A percentile compares a stretch with the other conserved stretches of the same genome.
Conservation (phyloP, 345 rosid species). For the Corchorus olitorius region DNA sequence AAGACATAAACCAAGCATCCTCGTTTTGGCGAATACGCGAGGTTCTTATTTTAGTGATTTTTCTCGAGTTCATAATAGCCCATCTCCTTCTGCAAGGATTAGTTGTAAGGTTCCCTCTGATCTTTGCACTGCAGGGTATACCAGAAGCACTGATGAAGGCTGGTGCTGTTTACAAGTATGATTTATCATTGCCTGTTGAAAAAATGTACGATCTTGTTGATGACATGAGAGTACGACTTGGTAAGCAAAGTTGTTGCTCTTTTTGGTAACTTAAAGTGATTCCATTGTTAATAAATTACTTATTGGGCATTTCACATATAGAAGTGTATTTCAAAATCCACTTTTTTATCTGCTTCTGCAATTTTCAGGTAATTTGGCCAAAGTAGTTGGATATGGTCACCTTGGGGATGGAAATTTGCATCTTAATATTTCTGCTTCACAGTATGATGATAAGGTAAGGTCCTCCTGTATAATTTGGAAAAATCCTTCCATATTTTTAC, state of each 20-base stretch:
- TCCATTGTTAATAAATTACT: neutral
- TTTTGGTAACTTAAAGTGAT: neutral
- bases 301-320: neutral
- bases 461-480: slow-evolving; percentile 3
- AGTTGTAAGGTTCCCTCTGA: slow-evolving; percentile 8
- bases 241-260: slow-evolving; percentile 37
- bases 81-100: neutral
- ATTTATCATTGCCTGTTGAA: slow-evolving; percentile 84
- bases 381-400: slow-evolving; percentile 88
- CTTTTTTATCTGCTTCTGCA: slow-evolving; percentile 1
- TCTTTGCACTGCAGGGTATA: slow-evolving; percentile 55
- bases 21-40: slow-evolving; percentile 94
- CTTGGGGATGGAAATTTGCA: slow-evolving; percentile 96
- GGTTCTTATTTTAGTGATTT: slow-evolving; percentile 42
- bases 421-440: slow-evolving; percentile 75
- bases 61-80: too few species aligned
- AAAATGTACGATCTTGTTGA: slow-evolving; percentile 82
- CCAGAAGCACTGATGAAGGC: slow-evolving; percentile 88
- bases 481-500: neutral
- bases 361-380: slow-evolving; percentile 63
- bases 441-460: slow-evolving; percentile 65
- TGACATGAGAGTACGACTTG: slow-evolving; percentile 72
- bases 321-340: neutral
- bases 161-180: slow-evolving; percentile 91
- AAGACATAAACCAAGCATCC: slow-evolving; percentile 87